Conservation (phyloP, 2,329 filamentous ascomycete genomes). For the Reticulascus tulasneorum region DNA sequence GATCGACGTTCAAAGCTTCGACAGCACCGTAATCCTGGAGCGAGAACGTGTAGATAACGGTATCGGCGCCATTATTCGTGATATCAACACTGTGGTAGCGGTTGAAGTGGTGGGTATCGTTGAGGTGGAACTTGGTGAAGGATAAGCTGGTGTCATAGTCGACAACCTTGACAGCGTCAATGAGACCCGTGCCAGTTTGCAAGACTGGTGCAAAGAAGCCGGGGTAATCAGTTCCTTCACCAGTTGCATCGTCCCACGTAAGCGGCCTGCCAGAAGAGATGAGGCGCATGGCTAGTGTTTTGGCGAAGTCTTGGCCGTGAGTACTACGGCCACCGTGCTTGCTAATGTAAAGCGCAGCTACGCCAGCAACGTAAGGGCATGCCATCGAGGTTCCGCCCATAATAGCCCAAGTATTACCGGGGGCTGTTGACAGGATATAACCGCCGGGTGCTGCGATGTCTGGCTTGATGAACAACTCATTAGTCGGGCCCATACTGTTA, state of each 20-base stretch:
- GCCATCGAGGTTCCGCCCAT: conserved; percentile 1
- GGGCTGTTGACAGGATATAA: no score
- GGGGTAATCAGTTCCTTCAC: conserved; percentile 2
- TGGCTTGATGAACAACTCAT: no score
- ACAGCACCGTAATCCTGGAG: conserved; percentile 22
- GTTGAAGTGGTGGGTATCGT: conserved; percentile 36
- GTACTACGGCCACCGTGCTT: neutral
- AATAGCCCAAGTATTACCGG: no score
- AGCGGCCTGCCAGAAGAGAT: conserved; percentile 21
- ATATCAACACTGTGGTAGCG: conserved; percentile 20
- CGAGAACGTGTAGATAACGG: conserved; percentile 25
- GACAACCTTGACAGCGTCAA: conserved; percentile 36
- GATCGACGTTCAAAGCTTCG: conserved; percentile 6
- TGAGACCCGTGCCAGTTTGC: conserved; percentile 35
- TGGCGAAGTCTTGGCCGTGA: no score
- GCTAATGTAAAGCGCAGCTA: neutral
- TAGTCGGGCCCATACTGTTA: no score
- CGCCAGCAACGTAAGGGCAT: neutral
- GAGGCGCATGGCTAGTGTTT: conserved; percentile 26
- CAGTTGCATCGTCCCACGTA: conserved; percentile 16
- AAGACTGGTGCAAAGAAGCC: conserved; percentile 24
- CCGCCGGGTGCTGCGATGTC: no score
- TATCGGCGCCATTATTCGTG: conserved; percentile 28
- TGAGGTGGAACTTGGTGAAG: conserved; percentile 34
- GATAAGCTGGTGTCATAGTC: conserved; percentile 30